Evolutionary conservation across 345 rosid genomes (phyloP).

Genomic region (Acer saccharum): DNA sequence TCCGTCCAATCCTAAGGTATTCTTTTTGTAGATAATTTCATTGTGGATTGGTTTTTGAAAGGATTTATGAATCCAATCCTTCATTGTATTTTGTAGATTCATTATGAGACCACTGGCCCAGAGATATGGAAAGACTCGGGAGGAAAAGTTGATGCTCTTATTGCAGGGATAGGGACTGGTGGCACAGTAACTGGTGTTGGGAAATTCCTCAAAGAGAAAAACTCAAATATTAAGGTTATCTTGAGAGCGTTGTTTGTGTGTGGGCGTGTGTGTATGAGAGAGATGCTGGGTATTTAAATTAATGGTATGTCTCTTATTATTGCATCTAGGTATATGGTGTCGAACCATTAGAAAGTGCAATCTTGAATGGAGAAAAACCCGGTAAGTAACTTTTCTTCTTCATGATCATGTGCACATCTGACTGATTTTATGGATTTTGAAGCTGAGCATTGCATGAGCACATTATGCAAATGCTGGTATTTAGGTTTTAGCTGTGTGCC

Average conservation of each 20-base stretch:
- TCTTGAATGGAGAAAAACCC: slow-evolving; percentile 41
- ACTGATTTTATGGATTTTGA: neutral
- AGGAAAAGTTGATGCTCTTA: slow-evolving; percentile 51
- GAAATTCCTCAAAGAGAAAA: slow-evolving; percentile 64
- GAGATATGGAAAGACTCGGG: slow-evolving; percentile 44
- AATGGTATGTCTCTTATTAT: neutral
- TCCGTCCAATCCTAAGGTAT: slow-evolving; percentile 57
- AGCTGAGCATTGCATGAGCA: neutral
- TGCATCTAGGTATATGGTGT: slow-evolving; percentile 42
- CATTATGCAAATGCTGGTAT: neutral
- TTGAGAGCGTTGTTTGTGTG: neutral
- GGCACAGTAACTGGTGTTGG: slow-evolving; percentile 67
- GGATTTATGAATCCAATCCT: neutral
- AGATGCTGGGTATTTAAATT: neutral
- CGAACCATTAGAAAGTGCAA: slow-evolving; percentile 50
- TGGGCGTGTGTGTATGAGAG: neutral
- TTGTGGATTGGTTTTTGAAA: neutral
- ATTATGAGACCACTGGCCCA: slow-evolving; percentile 39
- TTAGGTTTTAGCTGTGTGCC: neutral
- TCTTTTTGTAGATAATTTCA: neutral
- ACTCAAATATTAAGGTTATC: slow-evolving; percentile 56
- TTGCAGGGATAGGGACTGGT: slow-evolving; percentile 56
- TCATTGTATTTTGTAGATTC: slow-evolving; percentile 39
- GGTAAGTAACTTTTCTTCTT: slow-evolving; percentile 16
- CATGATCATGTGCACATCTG: neutral